Evolutionary conservation across 306 rosid genomes (phyloP), one percentile per base, ranked within the genome.

Genomic region (Glycine soja): DNA sequence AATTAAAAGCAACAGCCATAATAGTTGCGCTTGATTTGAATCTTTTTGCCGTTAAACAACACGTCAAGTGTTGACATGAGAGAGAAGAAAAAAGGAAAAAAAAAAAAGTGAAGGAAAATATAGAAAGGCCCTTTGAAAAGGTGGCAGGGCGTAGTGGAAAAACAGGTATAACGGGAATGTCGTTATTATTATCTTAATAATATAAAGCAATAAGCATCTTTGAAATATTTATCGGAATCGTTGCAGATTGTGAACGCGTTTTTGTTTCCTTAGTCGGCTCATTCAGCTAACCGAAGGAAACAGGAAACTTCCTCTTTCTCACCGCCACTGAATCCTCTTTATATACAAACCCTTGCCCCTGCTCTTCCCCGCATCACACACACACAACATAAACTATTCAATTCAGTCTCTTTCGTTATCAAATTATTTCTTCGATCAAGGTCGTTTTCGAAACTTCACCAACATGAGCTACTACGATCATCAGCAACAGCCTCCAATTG

Each of bases 401-500:
- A 6, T 72, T 38, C 71, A 18, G 19, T 68, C 19, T 40, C 43
- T 48, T 13, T 54, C 52, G 40, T 36, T 3, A 36, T 36, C 40
- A 36, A 36, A 11, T 24, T 24, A 24, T 24, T 24, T 24, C 30
- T 24, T 24, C 1, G 30, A 4, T 18, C 0, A 18, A 16, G 18
- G 4, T 16, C 68, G 42, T 16, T n/a, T 4, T 45, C 47, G 13
- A 80, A n/a, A 10, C 10, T 4, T 10, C 15, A 11, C 12, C 47
- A 43, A 13, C 62, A 88, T 84, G 89, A 88, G 85, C 75, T 85
- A 85, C 69, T 85, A 90, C 82, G 79, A 84, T 78, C 72, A 84
- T 46, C 92, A 88, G 18, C 91, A 88, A 70, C 92, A 88, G 79
- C 86, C 88, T 34, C 90, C 90, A 0, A 71, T 88, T 3, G 89